Evolutionary conservation across 129 eudicot species (phyloP).

Genomic region (Sambucus nigra): DNA sequence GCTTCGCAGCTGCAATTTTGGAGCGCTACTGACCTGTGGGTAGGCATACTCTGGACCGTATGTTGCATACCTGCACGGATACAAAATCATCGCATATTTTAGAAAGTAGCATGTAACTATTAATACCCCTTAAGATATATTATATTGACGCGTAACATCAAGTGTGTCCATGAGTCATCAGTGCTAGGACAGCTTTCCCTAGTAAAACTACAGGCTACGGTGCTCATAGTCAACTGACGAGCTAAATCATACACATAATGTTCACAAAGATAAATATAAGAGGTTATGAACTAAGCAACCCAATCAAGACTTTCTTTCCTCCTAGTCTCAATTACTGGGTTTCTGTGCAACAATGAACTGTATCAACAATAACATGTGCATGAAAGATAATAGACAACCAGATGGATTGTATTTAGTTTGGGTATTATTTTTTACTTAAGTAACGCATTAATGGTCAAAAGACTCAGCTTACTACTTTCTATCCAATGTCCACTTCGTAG

Average conservation of each 20-base stretch:
- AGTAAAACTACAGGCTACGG: neutral
- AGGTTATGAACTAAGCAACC: constrained; percentile 2
- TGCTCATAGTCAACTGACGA: neutral
- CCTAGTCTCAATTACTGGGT: neutral
- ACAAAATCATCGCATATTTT: neutral
- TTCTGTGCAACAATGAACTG: constrained; percentile 5
- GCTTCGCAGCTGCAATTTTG: constrained; percentile 1
- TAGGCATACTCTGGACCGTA: constrained; percentile 77
- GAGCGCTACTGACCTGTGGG: constrained; percentile 57
- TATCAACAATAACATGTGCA: neutral
- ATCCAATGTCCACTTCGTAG: too few species aligned
- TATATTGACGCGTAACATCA: neutral
- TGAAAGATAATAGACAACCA: neutral
- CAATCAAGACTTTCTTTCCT: neutral
- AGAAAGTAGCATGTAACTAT: neutral
- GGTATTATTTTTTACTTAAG: too few species aligned
- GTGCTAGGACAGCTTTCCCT: neutral
- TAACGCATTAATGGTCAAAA: too few species aligned
- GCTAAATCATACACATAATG: neutral
- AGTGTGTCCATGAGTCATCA: neutral
- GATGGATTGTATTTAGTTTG: neutral
- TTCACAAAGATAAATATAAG: neutral
- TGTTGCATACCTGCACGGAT: constrained; percentile 50
- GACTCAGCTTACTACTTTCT: too few species aligned
- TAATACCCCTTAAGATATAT: neutral